Evolutionary conservation across 2,329 filamentous ascomycete genomes (phyloP), one percentile per base, ranked within the genome.

Genomic region (Verticillium tricorpus): DNA sequence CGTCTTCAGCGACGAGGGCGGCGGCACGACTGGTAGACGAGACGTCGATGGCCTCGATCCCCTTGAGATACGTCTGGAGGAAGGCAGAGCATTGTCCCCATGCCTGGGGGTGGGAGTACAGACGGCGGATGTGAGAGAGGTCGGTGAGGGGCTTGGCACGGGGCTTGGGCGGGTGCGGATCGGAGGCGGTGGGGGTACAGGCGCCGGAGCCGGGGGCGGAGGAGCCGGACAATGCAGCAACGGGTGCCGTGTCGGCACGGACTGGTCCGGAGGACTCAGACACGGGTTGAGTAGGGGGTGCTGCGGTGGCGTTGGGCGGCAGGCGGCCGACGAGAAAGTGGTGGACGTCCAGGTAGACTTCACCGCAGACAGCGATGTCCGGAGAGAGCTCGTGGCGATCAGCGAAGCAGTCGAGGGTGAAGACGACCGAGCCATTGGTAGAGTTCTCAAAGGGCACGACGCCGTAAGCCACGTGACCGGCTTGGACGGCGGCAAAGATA

Each of bases 371-470:
- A 57, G 83, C 81, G 56, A 97, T 83, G 71, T 91, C 86, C 12
- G 82, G 80, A 71, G 90, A 92, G 54, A 77, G 76, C 52, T 75
- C 76, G 45, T 85, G 78, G 31, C 90, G 82, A 76, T 97, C 92
- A 67, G 92, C 92, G 63, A 99, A 86, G 66, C 94, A 86, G 76
- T 97, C 93, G 28, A 98, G 84, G 0, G 93, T 97, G 74, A 92
- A 91, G 61, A 95, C 87, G 58, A 99, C 95, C 60, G 90, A 89
- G 70, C 95, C 95, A 75, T 98, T 97, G 72, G 92, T 94, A 50
- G 91, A 96, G 80, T 99, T 99, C 73, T 98, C 94, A 76, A 97
- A 93, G 7, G 95, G 95, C 1, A 97, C 90, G 35, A 98, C 90
- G 67, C 93, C 95, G 61, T 88, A 88, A 59, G 83, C 76, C 0